Conservation (phyloP, 257 asterid genomes). For the Catharanthus roseus region DNA sequence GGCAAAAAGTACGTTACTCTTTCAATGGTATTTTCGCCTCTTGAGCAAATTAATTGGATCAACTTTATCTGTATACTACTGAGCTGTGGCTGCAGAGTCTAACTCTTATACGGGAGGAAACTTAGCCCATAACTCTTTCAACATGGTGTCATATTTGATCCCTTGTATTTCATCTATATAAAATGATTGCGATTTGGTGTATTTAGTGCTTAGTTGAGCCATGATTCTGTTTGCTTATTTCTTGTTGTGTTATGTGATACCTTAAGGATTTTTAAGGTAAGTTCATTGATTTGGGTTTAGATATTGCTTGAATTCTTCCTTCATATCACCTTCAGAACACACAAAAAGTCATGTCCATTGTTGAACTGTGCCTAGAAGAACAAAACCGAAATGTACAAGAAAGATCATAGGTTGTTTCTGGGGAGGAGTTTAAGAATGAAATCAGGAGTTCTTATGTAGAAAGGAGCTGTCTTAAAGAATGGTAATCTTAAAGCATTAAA, state of each 20-base stretch:
- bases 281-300: background rate
- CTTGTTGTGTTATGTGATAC: no score
- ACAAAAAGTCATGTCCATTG: background rate
- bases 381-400: background rate
- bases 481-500: background rate
- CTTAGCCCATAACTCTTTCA: no score
- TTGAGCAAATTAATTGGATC: no score
- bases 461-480: background rate
- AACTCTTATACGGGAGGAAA: no score
- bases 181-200: background rate
- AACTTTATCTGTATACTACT: no score
- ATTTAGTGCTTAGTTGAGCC: background rate
- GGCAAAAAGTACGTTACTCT: no score
- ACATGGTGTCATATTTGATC: background rate
- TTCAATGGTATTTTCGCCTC: no score
- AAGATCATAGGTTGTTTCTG: background rate
- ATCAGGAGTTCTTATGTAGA: background rate
- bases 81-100: no score
- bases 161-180: background rate
- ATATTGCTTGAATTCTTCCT: background rate
- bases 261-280: background rate
- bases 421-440: background rate
- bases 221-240: no score
- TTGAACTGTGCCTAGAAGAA: background rate
- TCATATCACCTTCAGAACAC: background rate